Percentiles rank a stretch among this genome's conserved stretches.
phyloP scores from a whole-genome alignment of 345 rosid genomes.

The Sonneratia caseolaris region DNA sequence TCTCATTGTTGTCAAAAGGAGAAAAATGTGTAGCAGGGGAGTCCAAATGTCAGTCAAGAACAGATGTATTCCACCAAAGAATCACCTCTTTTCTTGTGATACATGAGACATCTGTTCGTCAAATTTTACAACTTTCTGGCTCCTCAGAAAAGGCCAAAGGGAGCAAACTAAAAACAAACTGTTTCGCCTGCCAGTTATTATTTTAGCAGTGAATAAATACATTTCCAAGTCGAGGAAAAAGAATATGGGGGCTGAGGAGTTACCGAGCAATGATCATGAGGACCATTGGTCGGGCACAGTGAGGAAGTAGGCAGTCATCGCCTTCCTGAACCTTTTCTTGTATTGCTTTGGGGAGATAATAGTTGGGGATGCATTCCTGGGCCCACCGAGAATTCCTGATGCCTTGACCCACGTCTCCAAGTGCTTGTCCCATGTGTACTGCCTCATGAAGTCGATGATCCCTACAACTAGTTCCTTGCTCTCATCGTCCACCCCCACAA shows the following conservation, averaged over 20 bases:
- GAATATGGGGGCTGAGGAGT: slow-evolving; percentile 5
- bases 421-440: slow-evolving; percentile 99
- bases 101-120: not conserved
- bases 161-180: not conserved
- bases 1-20: too few relatives aligned
- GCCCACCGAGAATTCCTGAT: slow-evolving; percentile 82
- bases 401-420: slow-evolving; percentile 98
- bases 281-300: slow-evolving; percentile 90
- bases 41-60: not conserved
- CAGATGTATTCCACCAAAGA: not conserved
- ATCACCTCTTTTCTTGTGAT: not conserved
- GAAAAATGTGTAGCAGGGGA: not conserved
- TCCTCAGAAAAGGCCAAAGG: not conserved
- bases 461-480: slow-evolving; percentile 85
- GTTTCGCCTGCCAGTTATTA: not conserved
- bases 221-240: slow-evolving; percentile 5
- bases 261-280: slow-evolving; percentile 21
- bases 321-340: slow-evolving; percentile 91
- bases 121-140: not conserved
- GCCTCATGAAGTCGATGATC: slow-evolving; percentile 95
- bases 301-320: slow-evolving; percentile 90
- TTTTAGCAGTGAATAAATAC: slow-evolving; percentile 35
- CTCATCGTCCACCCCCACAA: slow-evolving; percentile 90
- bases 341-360: slow-evolving; percentile 82
- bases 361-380: slow-evolving; percentile 69